Percentiles rank a stretch among this genome's conserved stretches.
Conservation (phyloP, 495 filamentous ascomycete species). For the Trichoderma gamsii region DNA sequence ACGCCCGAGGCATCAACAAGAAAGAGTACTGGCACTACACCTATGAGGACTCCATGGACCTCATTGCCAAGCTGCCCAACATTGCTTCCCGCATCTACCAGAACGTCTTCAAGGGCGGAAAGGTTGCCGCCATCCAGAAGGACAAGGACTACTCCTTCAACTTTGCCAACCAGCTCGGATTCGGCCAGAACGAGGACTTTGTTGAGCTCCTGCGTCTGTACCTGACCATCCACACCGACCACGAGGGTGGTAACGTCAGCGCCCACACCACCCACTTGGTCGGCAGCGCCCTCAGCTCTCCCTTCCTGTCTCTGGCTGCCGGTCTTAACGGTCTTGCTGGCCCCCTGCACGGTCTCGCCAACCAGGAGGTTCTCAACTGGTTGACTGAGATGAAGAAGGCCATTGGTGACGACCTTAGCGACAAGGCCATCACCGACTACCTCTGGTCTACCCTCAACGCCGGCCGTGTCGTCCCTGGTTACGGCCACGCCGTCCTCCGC, state of each 20-base stretch:
- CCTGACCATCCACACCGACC: constrained; percentile 98
- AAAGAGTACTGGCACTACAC: constrained; percentile 98
- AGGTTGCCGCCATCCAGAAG: constrained; percentile 89
- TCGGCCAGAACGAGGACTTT: constrained; percentile 91
- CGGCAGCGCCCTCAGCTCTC: constrained; percentile 92
- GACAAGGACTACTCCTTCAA: constrained; percentile 99
- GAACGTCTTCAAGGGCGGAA: constrained; percentile 99
- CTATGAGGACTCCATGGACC: constrained; percentile 99
- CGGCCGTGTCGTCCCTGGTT: constrained; percentile 94
- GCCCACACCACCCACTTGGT: constrained; percentile 98
- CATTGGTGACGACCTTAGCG: constrained; percentile 88
- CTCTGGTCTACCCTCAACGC: constrained; percentile 94
- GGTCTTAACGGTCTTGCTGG: constrained; percentile 96
- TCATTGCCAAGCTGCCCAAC: constrained; percentile 98
- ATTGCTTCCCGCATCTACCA: constrained; percentile 98
- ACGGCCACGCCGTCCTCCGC: constrained; percentile 97
- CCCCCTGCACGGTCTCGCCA: constrained; percentile 96
- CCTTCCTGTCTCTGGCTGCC: constrained; percentile 90
- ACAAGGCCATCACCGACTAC: constrained; percentile 93
- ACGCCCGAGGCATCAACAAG: constrained; percentile 98
- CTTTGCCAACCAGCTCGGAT: constrained; percentile 97
- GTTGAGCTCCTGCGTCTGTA: constrained; percentile 97
- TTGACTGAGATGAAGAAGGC: constrained; percentile 97
- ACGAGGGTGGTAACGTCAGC: constrained; percentile 97
- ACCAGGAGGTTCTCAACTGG: constrained; percentile 99